Percentiles rank a stretch among this genome's conserved stretches.
Evolutionary conservation across 495 filamentous ascomycete species (phyloP).

Genomic region (Astrocystis sublimbata): DNA sequence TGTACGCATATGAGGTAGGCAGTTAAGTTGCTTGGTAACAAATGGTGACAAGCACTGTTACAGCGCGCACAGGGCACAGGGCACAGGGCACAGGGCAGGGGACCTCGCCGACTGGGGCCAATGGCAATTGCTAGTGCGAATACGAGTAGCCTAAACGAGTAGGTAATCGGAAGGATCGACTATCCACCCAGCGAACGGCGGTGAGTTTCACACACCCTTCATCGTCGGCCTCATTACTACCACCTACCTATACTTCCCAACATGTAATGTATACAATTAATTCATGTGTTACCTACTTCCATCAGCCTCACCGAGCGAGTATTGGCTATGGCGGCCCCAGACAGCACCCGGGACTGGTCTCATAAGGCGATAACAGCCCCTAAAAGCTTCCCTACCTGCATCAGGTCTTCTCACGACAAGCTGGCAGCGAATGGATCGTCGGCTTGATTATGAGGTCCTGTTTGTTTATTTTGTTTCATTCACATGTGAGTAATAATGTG

Average conservation of each 20-base stretch:
- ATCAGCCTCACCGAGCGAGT: constrained; percentile 4
- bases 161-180: neutral
- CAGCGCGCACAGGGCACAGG: too few species aligned
- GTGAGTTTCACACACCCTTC: constrained; percentile 19
- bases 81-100: too few species aligned
- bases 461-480: neutral
- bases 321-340: too few species aligned
- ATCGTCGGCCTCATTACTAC: too few species aligned
- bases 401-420: neutral
- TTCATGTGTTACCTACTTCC: neutral
- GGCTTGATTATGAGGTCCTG: neutral
- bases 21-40: too few species aligned
- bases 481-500: neutral
- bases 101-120: neutral
- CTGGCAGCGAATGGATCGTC: neutral
- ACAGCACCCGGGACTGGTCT: neutral
- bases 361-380: neutral
- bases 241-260: too few species aligned
- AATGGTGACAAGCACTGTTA: too few species aligned
- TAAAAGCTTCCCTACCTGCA: too few species aligned
- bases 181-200: neutral
- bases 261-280: too few species aligned
- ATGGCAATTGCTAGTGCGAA: neutral
- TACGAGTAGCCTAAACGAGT: constrained; percentile 10
- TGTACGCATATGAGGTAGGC: neutral